These are phyloP conservation scores for Protomyces inundatus DNA, from an alignment of 1,139 yeast genomes.

Conservation along the genomic window DNA sequence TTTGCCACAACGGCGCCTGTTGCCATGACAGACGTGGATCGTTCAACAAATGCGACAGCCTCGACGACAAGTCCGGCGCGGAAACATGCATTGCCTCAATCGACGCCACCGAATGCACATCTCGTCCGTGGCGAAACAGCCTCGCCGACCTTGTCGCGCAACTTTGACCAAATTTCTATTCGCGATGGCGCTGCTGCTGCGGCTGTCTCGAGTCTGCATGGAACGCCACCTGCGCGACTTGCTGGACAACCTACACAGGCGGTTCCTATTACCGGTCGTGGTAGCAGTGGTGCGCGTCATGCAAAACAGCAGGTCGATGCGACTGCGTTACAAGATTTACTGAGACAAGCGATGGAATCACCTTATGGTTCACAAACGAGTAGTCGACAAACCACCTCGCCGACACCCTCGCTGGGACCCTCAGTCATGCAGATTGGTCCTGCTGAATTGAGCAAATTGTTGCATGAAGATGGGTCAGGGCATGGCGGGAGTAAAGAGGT, in stretches of 20 bases:
- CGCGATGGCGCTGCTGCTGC: background rate
- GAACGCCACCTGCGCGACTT: background rate
- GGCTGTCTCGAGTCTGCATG: background rate
- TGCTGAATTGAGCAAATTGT: background rate
- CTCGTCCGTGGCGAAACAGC: background rate
- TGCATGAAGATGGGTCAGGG: background rate
- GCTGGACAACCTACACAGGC: background rate
- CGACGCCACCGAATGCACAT: no score
- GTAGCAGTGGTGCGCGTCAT: no score
- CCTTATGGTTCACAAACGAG: background rate
- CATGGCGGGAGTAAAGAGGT: background rate
- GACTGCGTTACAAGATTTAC: background rate
- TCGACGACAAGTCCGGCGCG: no score
- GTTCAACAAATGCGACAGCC: no score
- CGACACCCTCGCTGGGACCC: background rate
- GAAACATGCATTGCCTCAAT: no score
- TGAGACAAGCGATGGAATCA: background rate
- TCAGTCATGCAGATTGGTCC: background rate
- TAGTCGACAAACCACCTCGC: background rate
- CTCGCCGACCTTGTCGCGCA: background rate
- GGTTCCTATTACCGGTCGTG: background rate
- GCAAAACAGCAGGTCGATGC: background rate
- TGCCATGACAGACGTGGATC: no score
- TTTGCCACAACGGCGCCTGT: no score
- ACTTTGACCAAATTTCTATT: background rate